Conservation (phyloP, 2,329 filamentous ascomycete species). For the Decorospora gaudefroyi region DNA sequence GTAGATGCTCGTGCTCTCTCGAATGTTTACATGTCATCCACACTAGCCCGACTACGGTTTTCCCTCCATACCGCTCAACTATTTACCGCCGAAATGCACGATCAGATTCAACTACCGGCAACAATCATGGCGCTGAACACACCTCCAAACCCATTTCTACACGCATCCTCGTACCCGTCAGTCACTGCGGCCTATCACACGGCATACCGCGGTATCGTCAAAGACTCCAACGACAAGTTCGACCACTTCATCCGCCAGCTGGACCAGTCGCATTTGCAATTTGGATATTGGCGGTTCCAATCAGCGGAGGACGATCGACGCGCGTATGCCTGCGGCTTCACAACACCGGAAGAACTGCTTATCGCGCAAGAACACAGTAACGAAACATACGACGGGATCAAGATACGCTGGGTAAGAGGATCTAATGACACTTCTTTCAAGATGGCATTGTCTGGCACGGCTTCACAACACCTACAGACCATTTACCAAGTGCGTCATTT, state of each 20-base stretch:
- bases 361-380: conserved; percentile 15
- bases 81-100: too few species aligned
- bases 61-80: too few species aligned
- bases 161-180: not conserved
- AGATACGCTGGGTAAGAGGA: conserved; percentile 23
- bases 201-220: conserved; percentile 11
- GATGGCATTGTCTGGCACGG: conserved; percentile 9
- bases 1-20: too few species aligned
- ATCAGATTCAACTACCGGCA: not conserved
- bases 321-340: conserved; percentile 16
- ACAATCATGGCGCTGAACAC: not conserved
- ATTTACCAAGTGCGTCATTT: conserved; percentile 21
- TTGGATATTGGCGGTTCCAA: conserved; percentile 26
- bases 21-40: too few species aligned
- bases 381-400: conserved; percentile 17
- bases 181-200: conserved; percentile 11
- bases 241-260: conserved; percentile 8
- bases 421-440: conserved; percentile 5
- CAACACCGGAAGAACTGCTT: conserved; percentile 23
- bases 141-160: not conserved
- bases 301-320: conserved; percentile 19
- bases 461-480: conserved; percentile 14
- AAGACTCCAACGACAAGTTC: conserved; percentile 14
- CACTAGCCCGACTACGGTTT: too few species aligned
- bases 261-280: conserved; percentile 4